Evolutionary conservation across 257 asterid species (phyloP).

Genomic region (Nicotiana undulata): DNA sequence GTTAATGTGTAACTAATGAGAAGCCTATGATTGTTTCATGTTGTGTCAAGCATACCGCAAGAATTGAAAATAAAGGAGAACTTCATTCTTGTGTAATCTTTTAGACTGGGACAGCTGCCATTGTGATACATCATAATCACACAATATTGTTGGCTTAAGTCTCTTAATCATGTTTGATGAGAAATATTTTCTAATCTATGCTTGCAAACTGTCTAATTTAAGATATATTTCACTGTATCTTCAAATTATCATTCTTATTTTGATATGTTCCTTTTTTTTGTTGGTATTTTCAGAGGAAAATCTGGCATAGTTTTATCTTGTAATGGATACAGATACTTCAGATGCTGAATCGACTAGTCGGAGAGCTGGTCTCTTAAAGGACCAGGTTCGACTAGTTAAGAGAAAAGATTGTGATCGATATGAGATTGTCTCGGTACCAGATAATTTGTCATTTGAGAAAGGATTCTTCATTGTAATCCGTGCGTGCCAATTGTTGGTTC

Average conservation of each 20-base stretch:
- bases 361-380: slow-evolving; percentile 74
- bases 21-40: background rate
- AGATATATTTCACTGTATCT: background rate
- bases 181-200: background rate
- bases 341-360: slow-evolving; percentile 36
- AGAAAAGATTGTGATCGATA: slow-evolving; percentile 73
- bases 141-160: background rate
- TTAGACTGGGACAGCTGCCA: background rate
- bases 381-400: slow-evolving; percentile 76
- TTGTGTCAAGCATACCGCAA: background rate
- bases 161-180: background rate
- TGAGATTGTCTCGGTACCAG: slow-evolving; percentile 67
- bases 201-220: background rate
- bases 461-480: slow-evolving; percentile 89
- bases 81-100: background rate
- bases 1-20: background rate
- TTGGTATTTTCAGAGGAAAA: slow-evolving; percentile 19
- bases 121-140: background rate
- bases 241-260: background rate
- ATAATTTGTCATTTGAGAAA: slow-evolving; percentile 83
- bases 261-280: background rate
- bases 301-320: slow-evolving; percentile 18
- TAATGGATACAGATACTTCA: slow-evolving; percentile 43
- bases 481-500: slow-evolving; percentile 79
- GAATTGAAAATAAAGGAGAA: background rate